Evolutionary conservation across 1,139 yeast species (phyloP).

Genomic region (Hemisphaericaspora subhashii): DNA sequence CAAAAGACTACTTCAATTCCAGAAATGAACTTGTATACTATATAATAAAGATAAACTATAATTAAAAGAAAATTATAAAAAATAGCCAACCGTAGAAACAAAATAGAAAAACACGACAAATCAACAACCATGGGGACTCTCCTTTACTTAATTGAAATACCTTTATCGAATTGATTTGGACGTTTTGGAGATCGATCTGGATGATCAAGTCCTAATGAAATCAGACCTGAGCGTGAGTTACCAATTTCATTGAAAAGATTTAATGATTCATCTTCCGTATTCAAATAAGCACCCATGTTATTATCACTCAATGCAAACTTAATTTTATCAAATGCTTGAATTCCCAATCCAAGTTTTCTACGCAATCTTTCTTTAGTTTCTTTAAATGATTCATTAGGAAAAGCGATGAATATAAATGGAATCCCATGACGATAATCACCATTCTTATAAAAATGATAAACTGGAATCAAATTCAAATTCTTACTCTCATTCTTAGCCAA

Average conservation of each 20-base stretch:
- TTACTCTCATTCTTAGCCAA: conserved; percentile 35
- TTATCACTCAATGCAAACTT: conserved; percentile 58
- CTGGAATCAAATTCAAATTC: conserved; percentile 43
- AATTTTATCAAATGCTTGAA: conserved; percentile 74
- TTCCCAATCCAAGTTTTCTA: conserved; percentile 68
- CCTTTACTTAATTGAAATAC: conserved; percentile 49
- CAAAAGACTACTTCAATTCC: conserved; percentile 5
- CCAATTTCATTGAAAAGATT: conserved; percentile 58
- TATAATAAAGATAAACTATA: neutral
- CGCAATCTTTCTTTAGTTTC: conserved; percentile 73
- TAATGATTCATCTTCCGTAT: conserved; percentile 51
- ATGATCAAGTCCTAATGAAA: conserved; percentile 76
- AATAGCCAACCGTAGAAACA: conserved; percentile 3
- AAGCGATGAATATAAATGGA: conserved; percentile 75
- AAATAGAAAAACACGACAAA: conserved; percentile 1
- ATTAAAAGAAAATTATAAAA: conserved; percentile 6
- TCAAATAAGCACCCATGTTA: conserved; percentile 47
- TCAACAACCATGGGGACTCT: neutral
- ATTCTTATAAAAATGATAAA: conserved; percentile 75
- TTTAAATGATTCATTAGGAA: conserved; percentile 61
- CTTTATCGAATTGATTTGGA: conserved; percentile 52
- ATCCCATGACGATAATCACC: conserved; percentile 76
- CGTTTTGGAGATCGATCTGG: conserved; percentile 67
- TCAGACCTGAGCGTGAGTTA: conserved; percentile 34
- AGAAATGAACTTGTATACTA: conserved; percentile 2